Base-by-base conservation (phyloP, 2,329 filamentous ascomycete species). In the Pseudohalonectria lignicola region DNA sequence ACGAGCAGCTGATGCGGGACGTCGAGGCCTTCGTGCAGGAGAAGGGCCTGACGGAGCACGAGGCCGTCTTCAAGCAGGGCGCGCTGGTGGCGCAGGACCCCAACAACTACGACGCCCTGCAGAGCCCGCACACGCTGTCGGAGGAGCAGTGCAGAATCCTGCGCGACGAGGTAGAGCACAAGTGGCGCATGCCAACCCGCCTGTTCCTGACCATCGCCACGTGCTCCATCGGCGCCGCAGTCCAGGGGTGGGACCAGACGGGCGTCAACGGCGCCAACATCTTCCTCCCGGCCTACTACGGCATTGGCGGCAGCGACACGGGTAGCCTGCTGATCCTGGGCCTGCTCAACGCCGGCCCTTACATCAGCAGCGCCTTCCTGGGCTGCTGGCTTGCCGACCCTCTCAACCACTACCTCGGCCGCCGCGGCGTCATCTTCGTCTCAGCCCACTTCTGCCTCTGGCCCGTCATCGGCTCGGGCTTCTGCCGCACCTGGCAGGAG, bases 11-110 rank as follows among this genome's bases (percentile, higher is more conserved):
- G 4, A 42, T 42, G 17, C 42, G 23, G 5, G 28, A 40, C 17
- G 44, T 47, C 37, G 34, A 42, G n/a, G 30, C 33, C 20, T 55
- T 40, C 34, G 29, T 18, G 8, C 10, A 21, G 30, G 42, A 45
- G 18, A 72, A 80, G 46, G 67, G 67, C 18, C 64, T 87, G 19
- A 56, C 61, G 2, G 71, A 80, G 39, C 67, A 80, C 45, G 58
- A 75, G 3, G 59, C 63, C 4, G 52, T 81, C 13, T 66, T 87
- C 37, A 66, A 71, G 37, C 80, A 79, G 49, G 84, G 82, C 25
- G 85, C 83, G 4, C 65, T 90, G 10, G 71, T 87, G 15, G 84
- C 84, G 3, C 81, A 85, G 53, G 75, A 80, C 47, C 82, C 82
- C 0, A 61, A 62, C 8, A 64, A 67, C 21, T 83, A 63, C 53